Conservation (phyloP, 2,329 filamentous ascomycete genomes). For the Penicillium brevicompactum region DNA sequence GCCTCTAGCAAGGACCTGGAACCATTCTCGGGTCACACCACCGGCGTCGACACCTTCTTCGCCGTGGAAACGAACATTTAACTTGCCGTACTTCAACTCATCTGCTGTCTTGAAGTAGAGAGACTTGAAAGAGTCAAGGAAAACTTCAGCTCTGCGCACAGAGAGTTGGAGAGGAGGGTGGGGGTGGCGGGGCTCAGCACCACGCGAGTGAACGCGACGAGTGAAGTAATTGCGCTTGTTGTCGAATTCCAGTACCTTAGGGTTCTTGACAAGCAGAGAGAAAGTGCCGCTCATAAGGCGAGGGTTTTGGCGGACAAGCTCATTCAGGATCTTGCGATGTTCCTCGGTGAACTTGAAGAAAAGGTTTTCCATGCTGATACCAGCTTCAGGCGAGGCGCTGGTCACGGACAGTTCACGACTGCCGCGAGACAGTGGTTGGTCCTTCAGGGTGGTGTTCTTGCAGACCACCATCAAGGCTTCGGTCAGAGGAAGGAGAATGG, state of each 20-base stretch:
- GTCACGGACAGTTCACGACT: slow-evolving; percentile 71
- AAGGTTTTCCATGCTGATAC: slow-evolving; percentile 71
- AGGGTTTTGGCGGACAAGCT: slow-evolving; percentile 93
- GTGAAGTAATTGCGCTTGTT: slow-evolving; percentile 99
- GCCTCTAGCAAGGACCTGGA: slow-evolving; percentile 92
- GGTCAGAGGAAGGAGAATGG: slow-evolving; percentile 89
- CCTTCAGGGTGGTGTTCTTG: slow-evolving; percentile 88
- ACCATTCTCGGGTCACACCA: slow-evolving; percentile 98
- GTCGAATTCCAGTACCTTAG: slow-evolving; percentile 97
- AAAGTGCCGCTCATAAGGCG: slow-evolving; percentile 99
- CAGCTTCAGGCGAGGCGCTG: slow-evolving; percentile 75
- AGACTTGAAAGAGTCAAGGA: slow-evolving; percentile 98
- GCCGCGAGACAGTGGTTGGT: slow-evolving; percentile 56
- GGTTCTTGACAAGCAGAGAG: slow-evolving; percentile 93
- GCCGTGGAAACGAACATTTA: slow-evolving; percentile 95
- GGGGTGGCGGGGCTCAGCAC: slow-evolving; percentile 69
- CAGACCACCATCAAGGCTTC: slow-evolving; percentile 99
- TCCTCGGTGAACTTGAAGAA: slow-evolving; percentile 99
- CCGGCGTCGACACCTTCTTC: slow-evolving; percentile 98
- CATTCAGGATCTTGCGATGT: slow-evolving; percentile 95
- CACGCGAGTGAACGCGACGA: slow-evolving; percentile 80
- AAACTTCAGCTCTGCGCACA: slow-evolving; percentile 91
- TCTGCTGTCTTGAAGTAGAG: slow-evolving; percentile 95
- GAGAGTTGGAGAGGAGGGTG: slow-evolving; percentile 80
- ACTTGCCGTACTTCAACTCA: slow-evolving; percentile 98